Evolutionary conservation across 805 yeast genomes (phyloP).

Genomic region (Schwanniomyces polymorphus): DNA sequence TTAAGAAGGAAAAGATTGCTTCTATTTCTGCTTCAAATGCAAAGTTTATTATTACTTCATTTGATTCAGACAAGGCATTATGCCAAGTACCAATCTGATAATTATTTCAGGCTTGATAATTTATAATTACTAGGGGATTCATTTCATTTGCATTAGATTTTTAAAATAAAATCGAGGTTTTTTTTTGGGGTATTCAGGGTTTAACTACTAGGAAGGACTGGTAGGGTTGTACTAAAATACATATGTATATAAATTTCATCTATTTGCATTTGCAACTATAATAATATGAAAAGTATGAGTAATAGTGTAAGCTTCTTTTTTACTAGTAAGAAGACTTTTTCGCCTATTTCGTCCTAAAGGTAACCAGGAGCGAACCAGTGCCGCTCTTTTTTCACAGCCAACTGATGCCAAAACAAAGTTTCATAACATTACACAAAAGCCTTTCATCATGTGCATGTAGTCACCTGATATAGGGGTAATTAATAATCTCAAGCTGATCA

Average conservation of each 20-base stretch:
- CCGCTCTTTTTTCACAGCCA: conserved; percentile 1
- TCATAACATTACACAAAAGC: not conserved
- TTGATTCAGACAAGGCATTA: conserved; percentile 23
- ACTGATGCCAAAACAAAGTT: not conserved
- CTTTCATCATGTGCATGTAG: too few species aligned
- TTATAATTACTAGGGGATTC: not conserved
- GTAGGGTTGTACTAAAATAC: not conserved
- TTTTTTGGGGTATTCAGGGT: conserved; percentile 2
- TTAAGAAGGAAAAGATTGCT: conserved; percentile 1
- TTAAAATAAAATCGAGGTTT: not conserved
- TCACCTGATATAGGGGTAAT: too few species aligned
- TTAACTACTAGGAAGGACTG: not conserved
- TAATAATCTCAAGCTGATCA: too few species aligned
- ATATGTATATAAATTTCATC: not conserved
- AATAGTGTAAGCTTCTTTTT: not conserved
- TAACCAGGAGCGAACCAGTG: conserved; percentile 7
- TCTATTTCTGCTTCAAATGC: conserved; percentile 7
- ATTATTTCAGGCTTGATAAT: too few species aligned
- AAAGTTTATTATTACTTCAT: conserved; percentile 35
- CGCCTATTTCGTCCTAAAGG: conserved; percentile 9
- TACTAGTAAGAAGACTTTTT: not conserved
- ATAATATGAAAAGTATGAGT: not conserved
- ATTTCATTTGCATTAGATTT: not conserved
- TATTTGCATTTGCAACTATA: not conserved
- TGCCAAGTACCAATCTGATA: conserved; percentile 3